Evolutionary conservation across 257 asterid species (phyloP).

Genomic region (Rhazya stricta): DNA sequence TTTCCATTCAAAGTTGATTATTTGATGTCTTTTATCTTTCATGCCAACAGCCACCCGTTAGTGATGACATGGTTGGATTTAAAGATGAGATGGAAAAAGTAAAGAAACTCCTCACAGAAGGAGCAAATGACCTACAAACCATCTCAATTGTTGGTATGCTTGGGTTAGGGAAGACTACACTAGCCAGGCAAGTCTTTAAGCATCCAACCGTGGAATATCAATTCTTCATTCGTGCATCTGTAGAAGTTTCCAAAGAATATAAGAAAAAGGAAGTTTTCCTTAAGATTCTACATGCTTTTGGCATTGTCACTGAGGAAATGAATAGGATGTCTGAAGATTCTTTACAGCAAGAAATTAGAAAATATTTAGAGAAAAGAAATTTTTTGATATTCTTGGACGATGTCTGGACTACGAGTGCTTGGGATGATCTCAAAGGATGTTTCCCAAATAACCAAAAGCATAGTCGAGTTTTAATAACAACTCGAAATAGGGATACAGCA

Average conservation of each 20-base stretch:
- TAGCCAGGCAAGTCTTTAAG: slow-evolving; percentile 9
- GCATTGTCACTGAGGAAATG: neutral
- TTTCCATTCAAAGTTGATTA: too few species aligned
- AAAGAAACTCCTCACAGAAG: slow-evolving; percentile 6
- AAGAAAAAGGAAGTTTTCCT: slow-evolving; percentile 20
- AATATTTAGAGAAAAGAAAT: slow-evolving; percentile 12
- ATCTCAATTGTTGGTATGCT: slow-evolving; percentile 16
- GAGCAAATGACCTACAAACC: neutral
- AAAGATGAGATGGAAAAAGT: slow-evolving; percentile 15
- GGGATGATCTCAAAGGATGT: slow-evolving; percentile 21
- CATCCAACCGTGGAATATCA: slow-evolving; percentile 7
- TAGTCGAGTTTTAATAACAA: slow-evolving; percentile 43
- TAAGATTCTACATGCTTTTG: slow-evolving; percentile 18
- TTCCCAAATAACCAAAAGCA: slow-evolving; percentile 23
- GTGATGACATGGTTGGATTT: slow-evolving; percentile 23
- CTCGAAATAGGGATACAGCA: slow-evolving; percentile 31
- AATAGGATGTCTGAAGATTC: slow-evolving; percentile 25
- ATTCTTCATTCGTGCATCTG: slow-evolving; percentile 11
- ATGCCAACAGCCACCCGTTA: slow-evolving; percentile 23
- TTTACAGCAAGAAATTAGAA: slow-evolving; percentile 9
- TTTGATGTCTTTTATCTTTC: too few species aligned
- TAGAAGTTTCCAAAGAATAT: slow-evolving; percentile 28
- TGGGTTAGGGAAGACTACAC: slow-evolving; percentile 16
- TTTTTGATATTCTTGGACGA: slow-evolving; percentile 46
- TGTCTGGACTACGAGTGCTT: slow-evolving; percentile 35